These are phyloP conservation scores for Medicago arabica DNA, from an alignment of 306 rosid species.

Conservation along the genomic window DNA sequence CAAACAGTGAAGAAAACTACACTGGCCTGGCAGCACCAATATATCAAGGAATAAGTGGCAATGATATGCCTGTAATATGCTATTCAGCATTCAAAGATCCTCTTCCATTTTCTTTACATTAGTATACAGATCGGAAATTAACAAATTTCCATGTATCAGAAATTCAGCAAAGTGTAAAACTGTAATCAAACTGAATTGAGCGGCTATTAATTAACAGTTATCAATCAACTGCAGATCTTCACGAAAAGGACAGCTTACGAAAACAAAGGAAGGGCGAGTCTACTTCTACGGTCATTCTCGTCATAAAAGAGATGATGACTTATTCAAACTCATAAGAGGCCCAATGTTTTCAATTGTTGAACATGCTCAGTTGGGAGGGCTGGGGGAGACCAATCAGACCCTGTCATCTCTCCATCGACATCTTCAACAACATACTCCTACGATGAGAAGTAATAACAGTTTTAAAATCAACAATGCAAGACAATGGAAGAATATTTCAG, in stretches of 20 bases:
- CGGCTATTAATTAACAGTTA: slow-evolving; percentile 28
- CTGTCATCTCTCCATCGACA: slow-evolving; percentile 91
- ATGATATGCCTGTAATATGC: slow-evolving; percentile 45
- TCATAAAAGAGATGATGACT: slow-evolving; percentile 40
- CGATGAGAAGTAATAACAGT: slow-evolving; percentile 31
- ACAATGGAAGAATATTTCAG: slow-evolving; percentile 8
- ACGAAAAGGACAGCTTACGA: slow-evolving; percentile 38
- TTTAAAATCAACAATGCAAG: slow-evolving; percentile 40
- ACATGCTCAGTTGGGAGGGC: slow-evolving; percentile 85
- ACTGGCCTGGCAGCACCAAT: slow-evolving; percentile 12
- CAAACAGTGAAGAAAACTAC: slow-evolving; percentile 30
- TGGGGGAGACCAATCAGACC: slow-evolving; percentile 90
- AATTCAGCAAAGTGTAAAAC: slow-evolving; percentile 44
- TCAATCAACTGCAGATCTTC: slow-evolving; percentile 37
- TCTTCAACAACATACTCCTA: slow-evolving; percentile 98
- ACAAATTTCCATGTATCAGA: slow-evolving; percentile 41
- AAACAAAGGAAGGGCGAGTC: slow-evolving; percentile 39
- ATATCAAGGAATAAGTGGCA: slow-evolving; percentile 23
- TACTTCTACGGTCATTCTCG: slow-evolving; percentile 44
- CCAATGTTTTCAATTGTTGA: slow-evolving; percentile 91
- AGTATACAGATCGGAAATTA: slow-evolving; percentile 39
- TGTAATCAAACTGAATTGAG: slow-evolving; percentile 43
- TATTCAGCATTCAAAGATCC: slow-evolving; percentile 41
- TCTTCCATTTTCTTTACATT: slow-evolving; percentile 48
- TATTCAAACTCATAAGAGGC: slow-evolving; percentile 65